phyloP scores from a whole-genome alignment of 148 eudicot species.

The Hydrangea macrophylla region DNA sequence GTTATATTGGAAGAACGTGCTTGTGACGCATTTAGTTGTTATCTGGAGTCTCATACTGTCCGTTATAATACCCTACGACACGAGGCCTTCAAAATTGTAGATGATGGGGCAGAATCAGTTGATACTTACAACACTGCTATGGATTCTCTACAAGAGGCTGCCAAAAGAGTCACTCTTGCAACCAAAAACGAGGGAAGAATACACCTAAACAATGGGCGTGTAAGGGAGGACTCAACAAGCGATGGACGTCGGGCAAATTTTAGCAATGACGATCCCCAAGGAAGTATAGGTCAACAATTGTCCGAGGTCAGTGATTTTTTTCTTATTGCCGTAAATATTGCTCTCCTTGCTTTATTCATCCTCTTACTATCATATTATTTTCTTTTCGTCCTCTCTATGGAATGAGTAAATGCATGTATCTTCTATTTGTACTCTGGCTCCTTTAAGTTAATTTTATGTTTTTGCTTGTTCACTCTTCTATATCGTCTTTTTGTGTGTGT shows the following conservation, averaged over 20 bases:
- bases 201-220: constrained; percentile 27
- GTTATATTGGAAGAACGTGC: constrained; percentile 40
- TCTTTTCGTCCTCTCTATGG: background rate
- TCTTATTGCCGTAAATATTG: background rate
- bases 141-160: constrained; percentile 47
- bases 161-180: constrained; percentile 34
- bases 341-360: background rate
- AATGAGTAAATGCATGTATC: background rate
- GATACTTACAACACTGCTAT: constrained; percentile 42
- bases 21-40: constrained; percentile 31
- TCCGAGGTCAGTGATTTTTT: constrained; percentile 40
- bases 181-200: constrained; percentile 37
- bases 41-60: constrained; percentile 54
- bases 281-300: constrained; percentile 19
- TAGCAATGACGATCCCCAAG: constrained; percentile 19
- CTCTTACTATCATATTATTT: background rate
- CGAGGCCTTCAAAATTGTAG: constrained; percentile 51
- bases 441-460: background rate
- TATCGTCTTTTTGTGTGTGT: too few species aligned
- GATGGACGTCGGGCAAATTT: constrained; percentile 21
- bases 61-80: constrained; percentile 51
- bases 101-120: constrained; percentile 44
- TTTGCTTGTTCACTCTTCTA: background rate
- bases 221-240: constrained; percentile 15
- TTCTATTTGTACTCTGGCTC: background rate